phyloP scores from a whole-genome alignment of 116 monocot species.

The Papilionanthe hybrid region DNA sequence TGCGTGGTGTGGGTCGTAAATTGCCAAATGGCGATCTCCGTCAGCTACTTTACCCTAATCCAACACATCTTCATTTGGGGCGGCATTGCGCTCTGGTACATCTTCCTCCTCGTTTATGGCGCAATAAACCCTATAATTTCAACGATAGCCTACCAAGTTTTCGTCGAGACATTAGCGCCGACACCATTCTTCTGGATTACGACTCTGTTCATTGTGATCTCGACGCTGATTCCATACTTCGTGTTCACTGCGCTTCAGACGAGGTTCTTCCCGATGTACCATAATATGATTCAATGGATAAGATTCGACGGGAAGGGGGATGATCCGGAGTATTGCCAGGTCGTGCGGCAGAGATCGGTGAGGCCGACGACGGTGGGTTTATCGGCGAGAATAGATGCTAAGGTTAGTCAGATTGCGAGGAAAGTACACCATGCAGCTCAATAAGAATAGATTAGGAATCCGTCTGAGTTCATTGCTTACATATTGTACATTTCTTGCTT shows the following conservation, averaged over 20 bases:
- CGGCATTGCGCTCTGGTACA: constrained; percentile 67
- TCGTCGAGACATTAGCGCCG: constrained; percentile 40
- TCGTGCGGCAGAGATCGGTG: constrained; percentile 24
- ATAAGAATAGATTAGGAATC: constrained; percentile 1
- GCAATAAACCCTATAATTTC: constrained; percentile 37
- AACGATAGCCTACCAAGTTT: constrained; percentile 51
- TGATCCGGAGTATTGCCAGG: constrained; percentile 22
- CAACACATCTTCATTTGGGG: constrained; percentile 86
- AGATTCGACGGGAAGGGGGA: constrained; percentile 15
- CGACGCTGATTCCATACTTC: constrained; percentile 69
- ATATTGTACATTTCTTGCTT: constrained; percentile 8
- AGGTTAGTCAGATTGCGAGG: constrained; percentile 15
- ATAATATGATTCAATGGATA: constrained; percentile 28
- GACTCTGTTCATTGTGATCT: constrained; percentile 34
- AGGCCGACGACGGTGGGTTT: constrained; percentile 22
- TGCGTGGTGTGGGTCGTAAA: constrained; percentile 78
- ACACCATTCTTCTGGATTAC: constrained; percentile 56
- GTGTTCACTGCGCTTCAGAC: constrained; percentile 31
- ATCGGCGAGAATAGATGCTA: constrained; percentile 23
- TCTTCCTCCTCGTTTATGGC: constrained; percentile 66
- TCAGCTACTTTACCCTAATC: constrained; percentile 75
- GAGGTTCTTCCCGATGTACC: constrained; percentile 61
- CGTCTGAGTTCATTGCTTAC: constrained; percentile 6
- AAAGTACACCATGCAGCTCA: constrained; percentile 17
- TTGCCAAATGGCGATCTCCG: constrained; percentile 70